Conservation (phyloP, 257 asterid species). For the Gynochthodes officinalis region DNA sequence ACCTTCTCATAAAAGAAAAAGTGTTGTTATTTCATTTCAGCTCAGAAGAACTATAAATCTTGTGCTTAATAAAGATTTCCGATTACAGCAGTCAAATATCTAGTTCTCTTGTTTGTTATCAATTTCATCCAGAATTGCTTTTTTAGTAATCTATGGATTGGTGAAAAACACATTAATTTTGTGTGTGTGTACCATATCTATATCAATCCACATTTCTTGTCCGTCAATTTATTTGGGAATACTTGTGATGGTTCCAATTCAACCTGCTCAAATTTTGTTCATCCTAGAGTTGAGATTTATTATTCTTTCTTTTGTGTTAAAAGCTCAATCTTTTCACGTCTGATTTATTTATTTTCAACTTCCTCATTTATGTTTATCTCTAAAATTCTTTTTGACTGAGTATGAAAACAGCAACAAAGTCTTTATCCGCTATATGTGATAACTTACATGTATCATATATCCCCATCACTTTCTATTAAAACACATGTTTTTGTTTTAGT, state of each 20-base stretch:
- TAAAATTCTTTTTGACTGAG: background rate
- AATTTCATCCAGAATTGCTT: background rate
- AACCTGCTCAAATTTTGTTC: background rate
- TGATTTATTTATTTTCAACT: background rate
- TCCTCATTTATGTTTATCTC: background rate
- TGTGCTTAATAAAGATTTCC: conserved; percentile 3
- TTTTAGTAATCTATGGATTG: background rate
- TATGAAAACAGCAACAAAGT: too few species aligned
- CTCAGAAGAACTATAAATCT: background rate
- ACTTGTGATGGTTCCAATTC: background rate
- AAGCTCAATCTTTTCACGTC: background rate
- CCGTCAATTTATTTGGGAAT: background rate
- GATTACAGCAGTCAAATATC: background rate
- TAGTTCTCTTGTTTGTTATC: background rate
- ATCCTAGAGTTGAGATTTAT: background rate
- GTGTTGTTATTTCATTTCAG: background rate
- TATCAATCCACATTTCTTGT: background rate
- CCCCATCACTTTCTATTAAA: too few species aligned
- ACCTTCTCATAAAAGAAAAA: background rate
- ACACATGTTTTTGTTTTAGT: too few species aligned
- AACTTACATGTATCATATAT: too few species aligned
- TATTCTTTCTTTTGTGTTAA: background rate
- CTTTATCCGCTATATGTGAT: too few species aligned
- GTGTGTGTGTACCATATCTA: too few species aligned
- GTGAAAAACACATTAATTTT: too few species aligned